Evolutionary conservation across 2,329 filamentous ascomycete species (phyloP).

Genomic region (Hypoxylon sp.): DNA sequence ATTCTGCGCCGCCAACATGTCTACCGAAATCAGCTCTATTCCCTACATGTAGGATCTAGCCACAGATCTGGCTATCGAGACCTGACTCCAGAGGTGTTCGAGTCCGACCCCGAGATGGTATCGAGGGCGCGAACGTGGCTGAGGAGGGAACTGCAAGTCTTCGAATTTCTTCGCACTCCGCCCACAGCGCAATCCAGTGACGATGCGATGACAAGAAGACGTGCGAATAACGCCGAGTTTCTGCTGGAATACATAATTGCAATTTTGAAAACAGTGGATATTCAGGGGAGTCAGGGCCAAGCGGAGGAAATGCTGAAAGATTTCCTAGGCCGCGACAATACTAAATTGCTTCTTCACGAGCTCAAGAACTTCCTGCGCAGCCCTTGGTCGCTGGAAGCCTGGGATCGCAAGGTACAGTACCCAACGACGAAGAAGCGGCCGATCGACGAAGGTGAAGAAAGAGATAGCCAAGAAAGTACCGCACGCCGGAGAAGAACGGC

Average conservation of each 20-base stretch:
- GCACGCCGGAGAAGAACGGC: constrained; percentile 6
- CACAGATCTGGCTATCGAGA: constrained; percentile 80
- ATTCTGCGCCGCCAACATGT: constrained; percentile 75
- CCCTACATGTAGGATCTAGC: constrained; percentile 86
- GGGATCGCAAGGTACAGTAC: constrained; percentile 87
- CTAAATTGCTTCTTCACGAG: constrained; percentile 85
- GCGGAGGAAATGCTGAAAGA: constrained; percentile 84
- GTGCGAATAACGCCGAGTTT: constrained; percentile 81
- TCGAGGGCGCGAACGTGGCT: constrained; percentile 85
- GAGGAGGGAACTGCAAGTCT: constrained; percentile 85
- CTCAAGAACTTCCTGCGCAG: constrained; percentile 85
- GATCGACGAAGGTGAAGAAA: constrained; percentile 13
- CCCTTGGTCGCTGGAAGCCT: constrained; percentile 80
- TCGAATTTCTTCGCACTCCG: constrained; percentile 72
- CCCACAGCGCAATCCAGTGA: constrained; percentile 42
- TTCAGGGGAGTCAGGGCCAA: constrained; percentile 81
- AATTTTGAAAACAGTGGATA: constrained; percentile 84
- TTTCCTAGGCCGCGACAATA: constrained; percentile 80
- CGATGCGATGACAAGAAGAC: constrained; percentile 53
- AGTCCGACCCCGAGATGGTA: constrained; percentile 73
- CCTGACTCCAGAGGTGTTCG: constrained; percentile 76
- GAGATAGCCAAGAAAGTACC: background rate
- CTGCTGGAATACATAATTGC: constrained; percentile 87
- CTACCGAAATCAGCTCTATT: constrained; percentile 79
- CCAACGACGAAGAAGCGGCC: constrained; percentile 35